Evolutionary conservation across 2,329 filamentous ascomycete species (phyloP).

Genomic region (Fonsecaea nubica): DNA sequence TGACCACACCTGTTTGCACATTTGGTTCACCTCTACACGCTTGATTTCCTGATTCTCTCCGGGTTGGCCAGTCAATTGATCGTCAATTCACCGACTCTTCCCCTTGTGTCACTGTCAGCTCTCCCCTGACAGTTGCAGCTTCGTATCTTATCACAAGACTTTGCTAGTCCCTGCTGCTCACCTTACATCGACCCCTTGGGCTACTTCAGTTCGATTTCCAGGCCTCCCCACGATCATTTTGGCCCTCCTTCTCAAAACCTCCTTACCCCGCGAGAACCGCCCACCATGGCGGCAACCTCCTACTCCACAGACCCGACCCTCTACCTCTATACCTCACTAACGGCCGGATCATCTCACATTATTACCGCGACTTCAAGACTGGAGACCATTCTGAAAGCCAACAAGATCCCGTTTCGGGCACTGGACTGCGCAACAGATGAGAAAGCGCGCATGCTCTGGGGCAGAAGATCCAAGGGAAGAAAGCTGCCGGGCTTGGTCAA

Average conservation of each 20-base stretch:
- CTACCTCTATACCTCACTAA: constrained; percentile 95
- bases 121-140: background rate
- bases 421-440: constrained; percentile 91
- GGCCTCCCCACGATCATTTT: background rate
- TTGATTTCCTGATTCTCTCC: background rate
- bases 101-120: constrained; percentile 5
- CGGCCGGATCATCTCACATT: constrained; percentile 93
- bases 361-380: constrained; percentile 94
- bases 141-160: constrained; percentile 18
- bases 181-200: background rate
- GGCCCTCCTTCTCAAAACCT: constrained; percentile 5
- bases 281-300: constrained; percentile 33
- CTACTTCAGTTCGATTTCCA: background rate
- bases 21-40: background rate
- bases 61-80: background rate
- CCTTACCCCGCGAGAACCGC: background rate
- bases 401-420: constrained; percentile 91
- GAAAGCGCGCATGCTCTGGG: constrained; percentile 86
- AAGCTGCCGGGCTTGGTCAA: constrained; percentile 91
- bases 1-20: background rate
- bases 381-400: constrained; percentile 94
- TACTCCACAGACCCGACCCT: constrained; percentile 67
- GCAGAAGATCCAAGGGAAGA: constrained; percentile 79
- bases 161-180: background rate
- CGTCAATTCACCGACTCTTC: no score